Base-by-base conservation (phyloP, 139 green algal genomes). In the Volvox africanus region DNA sequence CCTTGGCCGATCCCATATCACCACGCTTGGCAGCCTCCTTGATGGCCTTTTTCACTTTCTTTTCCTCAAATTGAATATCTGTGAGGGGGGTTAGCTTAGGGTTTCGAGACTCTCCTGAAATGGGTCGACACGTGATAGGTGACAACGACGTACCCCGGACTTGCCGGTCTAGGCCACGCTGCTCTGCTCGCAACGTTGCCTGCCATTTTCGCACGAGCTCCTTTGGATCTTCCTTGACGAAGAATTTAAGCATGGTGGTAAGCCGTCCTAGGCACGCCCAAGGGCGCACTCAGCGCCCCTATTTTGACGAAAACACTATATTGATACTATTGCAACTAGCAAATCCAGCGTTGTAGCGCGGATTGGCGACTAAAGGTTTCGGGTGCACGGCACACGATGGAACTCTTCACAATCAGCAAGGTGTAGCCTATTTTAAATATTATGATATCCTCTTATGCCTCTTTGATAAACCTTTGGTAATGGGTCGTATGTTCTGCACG, bases 1-100 rank as follows among this genome's bases (percentile, higher is more conserved):
- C 95, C 94, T 96, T 96, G 12, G 94, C 96, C 6, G 95, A 89
- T 28, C 76, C 91, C 81, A 97, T 95, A 93, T 99, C 97, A 20
- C 94, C 95, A 5, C 96, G 92, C 87, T 98, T 98, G 26, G 96
- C 97, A n/a, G 95, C 95, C 61, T 98, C 96, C 79, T 94, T 96
- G 30, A 99, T 96, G 36, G 92, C 83, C 77, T 96, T 96, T 21
- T 97, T 86, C 0, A 96, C 95, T 50, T 97, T 97, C 87, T 98
- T 97, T 78, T 97, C 91, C 86, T 98, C 96, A 83, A 97, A 91
- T 89, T 97, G 87, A 1, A 99, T 95, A 50, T 98, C 96, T 96
- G 93, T 68, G 61, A n/a, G 26, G 1, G 24, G 20, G n/a, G 18
- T 9, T 0, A 35, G 18, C 55, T 82, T 35, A 5, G n/a, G 1